Evolutionary conservation across 2,329 filamentous ascomycete genomes (phyloP).

Genomic region (Fusarium sp.): DNA sequence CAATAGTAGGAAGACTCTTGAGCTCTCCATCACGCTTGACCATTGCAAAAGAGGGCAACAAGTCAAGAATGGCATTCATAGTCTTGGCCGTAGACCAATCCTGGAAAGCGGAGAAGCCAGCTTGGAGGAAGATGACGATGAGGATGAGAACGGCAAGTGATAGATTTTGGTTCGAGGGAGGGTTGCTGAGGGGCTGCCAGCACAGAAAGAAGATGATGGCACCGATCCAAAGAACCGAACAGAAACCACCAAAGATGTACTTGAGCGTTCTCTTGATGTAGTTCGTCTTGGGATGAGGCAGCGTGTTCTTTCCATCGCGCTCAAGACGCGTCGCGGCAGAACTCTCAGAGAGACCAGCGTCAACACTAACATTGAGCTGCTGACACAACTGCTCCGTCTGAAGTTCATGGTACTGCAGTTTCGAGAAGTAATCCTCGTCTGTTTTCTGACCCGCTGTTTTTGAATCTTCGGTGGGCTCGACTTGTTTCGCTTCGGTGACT

Average conservation of each 20-base stretch:
- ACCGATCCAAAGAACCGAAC: slow-evolving; percentile 60
- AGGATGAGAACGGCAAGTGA: slow-evolving; percentile 60
- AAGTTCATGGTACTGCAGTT: slow-evolving; percentile 54
- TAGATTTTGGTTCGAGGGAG: slow-evolving; percentile 57
- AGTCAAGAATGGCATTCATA: slow-evolving; percentile 60
- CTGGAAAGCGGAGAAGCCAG: slow-evolving; percentile 59
- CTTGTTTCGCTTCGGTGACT: slow-evolving; percentile 52
- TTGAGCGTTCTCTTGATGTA: slow-evolving; percentile 55
- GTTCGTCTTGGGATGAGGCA: slow-evolving; percentile 57
- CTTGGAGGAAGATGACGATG: slow-evolving; percentile 61
- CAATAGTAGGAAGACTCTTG: slow-evolving; percentile 53
- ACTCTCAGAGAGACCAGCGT: slow-evolving; percentile 51
- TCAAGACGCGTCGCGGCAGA: slow-evolving; percentile 51
- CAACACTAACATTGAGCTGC: slow-evolving; percentile 53
- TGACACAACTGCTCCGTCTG: slow-evolving; percentile 51
- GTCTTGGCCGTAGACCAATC: slow-evolving; percentile 60
- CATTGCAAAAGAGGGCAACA: slow-evolving; percentile 57
- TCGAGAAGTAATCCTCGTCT: slow-evolving; percentile 58
- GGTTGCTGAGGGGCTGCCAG: slow-evolving; percentile 59
- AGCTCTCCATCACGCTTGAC: slow-evolving; percentile 59
- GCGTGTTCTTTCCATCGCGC: slow-evolving; percentile 56
- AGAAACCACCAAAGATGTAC: slow-evolving; percentile 62
- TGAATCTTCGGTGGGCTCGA: slow-evolving; percentile 32
- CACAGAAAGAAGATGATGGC: slow-evolving; percentile 62
- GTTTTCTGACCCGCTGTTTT: slow-evolving; percentile 48